Evolutionary conservation across 306 rosid species (phyloP).

Genomic region (Vigna trinervia): DNA sequence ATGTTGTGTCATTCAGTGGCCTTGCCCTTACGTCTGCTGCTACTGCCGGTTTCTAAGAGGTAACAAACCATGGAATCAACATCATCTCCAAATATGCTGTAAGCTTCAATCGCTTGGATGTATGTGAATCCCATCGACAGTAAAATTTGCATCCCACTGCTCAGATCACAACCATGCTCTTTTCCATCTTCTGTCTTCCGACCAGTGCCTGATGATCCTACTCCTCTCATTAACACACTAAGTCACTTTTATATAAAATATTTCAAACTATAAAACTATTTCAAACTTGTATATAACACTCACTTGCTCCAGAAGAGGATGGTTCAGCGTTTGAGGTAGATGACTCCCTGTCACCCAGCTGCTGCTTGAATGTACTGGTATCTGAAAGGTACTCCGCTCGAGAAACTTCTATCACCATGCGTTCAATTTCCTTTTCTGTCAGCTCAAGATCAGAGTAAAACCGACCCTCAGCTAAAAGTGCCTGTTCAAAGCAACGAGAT

Average conservation of each 20-base stretch:
- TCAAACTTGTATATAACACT: neutral
- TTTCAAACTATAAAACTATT: too few species aligned
- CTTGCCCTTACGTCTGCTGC: constrained; percentile 91
- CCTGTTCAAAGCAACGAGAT: constrained; percentile 53
- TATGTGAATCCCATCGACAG: constrained; percentile 93
- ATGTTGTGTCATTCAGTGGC: constrained; percentile 67
- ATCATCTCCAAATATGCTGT: constrained; percentile 93
- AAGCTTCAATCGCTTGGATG: constrained; percentile 85
- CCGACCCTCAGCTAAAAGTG: constrained; percentile 94
- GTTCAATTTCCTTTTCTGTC: constrained; percentile 96
- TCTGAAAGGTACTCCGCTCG: constrained; percentile 81
- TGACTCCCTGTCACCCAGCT: constrained; percentile 61
- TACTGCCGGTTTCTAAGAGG: constrained; percentile 78
- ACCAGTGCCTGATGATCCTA: constrained; percentile 72
- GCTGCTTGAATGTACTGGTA: constrained; percentile 60
- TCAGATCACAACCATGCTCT: constrained; percentile 58
- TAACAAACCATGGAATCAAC: constrained; percentile 93
- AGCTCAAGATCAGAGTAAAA: constrained; percentile 98
- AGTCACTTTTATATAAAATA: neutral
- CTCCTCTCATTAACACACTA: neutral
- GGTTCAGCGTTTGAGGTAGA: constrained; percentile 89
- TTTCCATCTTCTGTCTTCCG: constrained; percentile 49
- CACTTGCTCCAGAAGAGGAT: constrained; percentile 94
- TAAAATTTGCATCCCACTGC: constrained; percentile 71
- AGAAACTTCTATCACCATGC: constrained; percentile 86